Evolutionary conservation across 2,329 filamentous ascomycete genomes (phyloP), one percentile per base, ranked within the genome.

Genomic region (Penicillium freii): DNA sequence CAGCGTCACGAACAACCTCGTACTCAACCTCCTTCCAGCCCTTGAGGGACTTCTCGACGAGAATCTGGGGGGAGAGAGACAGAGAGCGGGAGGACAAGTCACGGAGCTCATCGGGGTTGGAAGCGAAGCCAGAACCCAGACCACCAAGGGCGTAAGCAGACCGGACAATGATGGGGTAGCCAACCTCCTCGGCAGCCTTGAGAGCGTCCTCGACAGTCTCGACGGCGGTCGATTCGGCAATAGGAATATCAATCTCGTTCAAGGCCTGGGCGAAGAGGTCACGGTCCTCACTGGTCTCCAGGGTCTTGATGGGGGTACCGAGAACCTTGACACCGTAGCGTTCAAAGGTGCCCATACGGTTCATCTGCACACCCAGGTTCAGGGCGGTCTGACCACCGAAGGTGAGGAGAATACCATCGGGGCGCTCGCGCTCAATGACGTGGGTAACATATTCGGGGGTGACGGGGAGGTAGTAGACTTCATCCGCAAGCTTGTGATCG

Each of bases 21-120:
- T 97, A 99, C 77, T 99, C 94, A 50, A 97, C 89, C 78, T 99
- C 94, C 80, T 99, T 99, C 94, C 94, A 99, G 76, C 94, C 94
- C 83, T 97, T 97, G 67, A 99, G 86, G 51, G 92, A 96, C 80
- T 97, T 97, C 82, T 99, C 94, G 58, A 99, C 92, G 73, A 99
- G 79, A 70, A 99, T 97, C 77, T 99, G 94, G 49, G 94, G 93
- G 2, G 93, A 93, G 36, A 97, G 85, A 44, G 92, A 96, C 57
- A 99, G 84, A 46, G 93, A 97, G 64, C 91, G 87, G 61, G 94
- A 92, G 64, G 92, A 89, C 83, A 99, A 84, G 77, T 97, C 92
- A 74, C 90, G 88, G 57, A 99, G 87, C 79, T 99, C 94, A 71
- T 97, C 92, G 67, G 89, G 83, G 77, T 96, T 94, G 78, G 92